These are phyloP conservation scores for Chlamydomonas applanata DNA, from an alignment of 139 green algal species.

Conservation along the genomic window DNA sequence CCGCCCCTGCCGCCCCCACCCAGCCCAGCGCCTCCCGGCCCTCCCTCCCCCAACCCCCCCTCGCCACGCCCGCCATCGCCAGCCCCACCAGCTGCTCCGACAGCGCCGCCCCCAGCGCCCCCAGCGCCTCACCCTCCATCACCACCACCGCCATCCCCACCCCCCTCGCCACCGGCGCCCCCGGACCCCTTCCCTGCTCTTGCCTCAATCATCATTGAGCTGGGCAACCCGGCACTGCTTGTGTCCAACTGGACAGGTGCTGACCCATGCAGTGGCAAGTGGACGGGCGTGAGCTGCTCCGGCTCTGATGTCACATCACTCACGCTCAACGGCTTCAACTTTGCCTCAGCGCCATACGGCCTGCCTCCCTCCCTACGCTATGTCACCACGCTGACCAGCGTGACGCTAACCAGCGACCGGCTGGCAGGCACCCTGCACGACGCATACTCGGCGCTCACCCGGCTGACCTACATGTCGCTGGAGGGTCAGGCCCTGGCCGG, in stretches of 20 bases:
- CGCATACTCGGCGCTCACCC: not conserved
- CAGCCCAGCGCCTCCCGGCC: not conserved
- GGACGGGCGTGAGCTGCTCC: too few species aligned
- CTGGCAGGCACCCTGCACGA: not conserved
- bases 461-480: conserved; percentile 3
- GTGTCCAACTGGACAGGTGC: too few species aligned
- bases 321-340: not conserved
- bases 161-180: not conserved
- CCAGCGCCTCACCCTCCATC: not conserved
- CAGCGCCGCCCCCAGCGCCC: too few species aligned
- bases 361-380: too few species aligned
- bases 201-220: too few species aligned
- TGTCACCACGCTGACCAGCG: too few species aligned
- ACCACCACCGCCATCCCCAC: not conserved
- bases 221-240: too few species aligned
- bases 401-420: too few species aligned
- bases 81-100: too few species aligned
- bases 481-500: conserved; percentile 8
- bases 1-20: not conserved
- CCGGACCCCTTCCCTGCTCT: too few species aligned
- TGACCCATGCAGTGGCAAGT: too few species aligned
- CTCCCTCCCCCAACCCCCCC: not conserved
- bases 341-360: not conserved
- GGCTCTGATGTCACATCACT: not conserved
- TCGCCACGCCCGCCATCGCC: not conserved